phyloP scores from a whole-genome alignment of 1,139 yeast genomes.

The Tardiomyces blankii region DNA sequence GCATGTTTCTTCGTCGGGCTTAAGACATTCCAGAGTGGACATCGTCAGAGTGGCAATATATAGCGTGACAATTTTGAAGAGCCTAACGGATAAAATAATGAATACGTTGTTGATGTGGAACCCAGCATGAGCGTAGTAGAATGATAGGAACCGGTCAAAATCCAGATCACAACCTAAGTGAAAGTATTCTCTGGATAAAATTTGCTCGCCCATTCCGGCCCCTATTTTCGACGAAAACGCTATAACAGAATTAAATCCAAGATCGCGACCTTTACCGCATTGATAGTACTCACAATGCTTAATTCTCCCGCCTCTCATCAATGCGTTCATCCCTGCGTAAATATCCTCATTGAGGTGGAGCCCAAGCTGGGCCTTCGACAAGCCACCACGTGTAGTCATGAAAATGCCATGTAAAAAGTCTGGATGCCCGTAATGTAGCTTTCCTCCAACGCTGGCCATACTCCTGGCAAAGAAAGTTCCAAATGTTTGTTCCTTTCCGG shows the following conservation, averaged over 20 bases:
- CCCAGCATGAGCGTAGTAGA: conserved; percentile 88
- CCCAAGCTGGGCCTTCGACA: conserved; percentile 82
- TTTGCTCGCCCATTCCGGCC: conserved; percentile 93
- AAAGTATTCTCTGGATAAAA: conserved; percentile 73
- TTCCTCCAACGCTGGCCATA: conserved; percentile 76
- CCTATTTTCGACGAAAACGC: conserved; percentile 86
- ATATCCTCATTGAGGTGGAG: conserved; percentile 83
- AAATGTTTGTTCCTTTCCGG: conserved; percentile 88
- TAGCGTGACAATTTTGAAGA: conserved; percentile 56
- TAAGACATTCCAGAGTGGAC: conserved; percentile 32
- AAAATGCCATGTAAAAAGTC: conserved; percentile 75
- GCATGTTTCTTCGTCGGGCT: conserved; percentile 53
- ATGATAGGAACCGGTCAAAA: conserved; percentile 68
- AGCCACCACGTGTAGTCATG: conserved; percentile 86
- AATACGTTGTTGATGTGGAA: conserved; percentile 77
- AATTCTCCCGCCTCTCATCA: conserved; percentile 73
- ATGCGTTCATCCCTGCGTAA: conserved; percentile 82
- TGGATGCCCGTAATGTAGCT: conserved; percentile 87
- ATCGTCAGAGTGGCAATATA: conserved; percentile 49
- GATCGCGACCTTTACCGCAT: conserved; percentile 86
- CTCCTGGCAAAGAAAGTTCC: conserved; percentile 86
- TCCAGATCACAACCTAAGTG: conserved; percentile 73
- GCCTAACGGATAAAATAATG: conserved; percentile 61
- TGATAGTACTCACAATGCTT: conserved; percentile 83
- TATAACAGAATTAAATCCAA: conserved; percentile 75